Base-by-base conservation (phyloP, 768 basidiomycete genomes). In the Amanita rimosa region DNA sequence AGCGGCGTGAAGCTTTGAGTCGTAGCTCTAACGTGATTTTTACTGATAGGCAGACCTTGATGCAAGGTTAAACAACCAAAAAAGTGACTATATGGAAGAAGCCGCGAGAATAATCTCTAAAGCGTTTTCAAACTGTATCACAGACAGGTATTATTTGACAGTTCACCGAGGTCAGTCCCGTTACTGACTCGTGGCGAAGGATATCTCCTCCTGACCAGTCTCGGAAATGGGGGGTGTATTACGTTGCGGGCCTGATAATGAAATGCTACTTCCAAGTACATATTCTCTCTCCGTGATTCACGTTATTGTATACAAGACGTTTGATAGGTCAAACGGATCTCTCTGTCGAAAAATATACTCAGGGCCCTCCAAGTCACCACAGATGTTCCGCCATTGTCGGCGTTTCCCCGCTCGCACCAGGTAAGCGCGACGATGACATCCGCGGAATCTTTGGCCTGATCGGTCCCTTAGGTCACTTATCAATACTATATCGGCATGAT, bases 401-500 rank as follows among this genome's bases (percentile, higher is more conserved):
- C 70, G 11, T 98, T 83, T 58, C 93, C 93, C 16, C 76, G 83
- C 21, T 79, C 87, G 14, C 92, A 95, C 64, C 91, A 93, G 67
- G 88, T 89, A 61, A 51, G 59, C 52, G 43, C 16, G 14, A 27
- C 31, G 19, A 13, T 40, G 21, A 29, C 31, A 16, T 34, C 44
- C 44, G 13, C 41, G 8, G 6, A 42, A 16, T 10, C 39, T 29
- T 21, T 29, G 21, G 14, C 4, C 36, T 34, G 14, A 37, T 19
- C 14, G 4, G 21, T 48, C 22, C 8, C 47, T 45, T 26, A 37
- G 86, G 91, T 96, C 44, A 94, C 94, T 19, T 96, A 87, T 66
- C 74, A 82, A 52, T 99, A 95, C 70, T 97, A 97, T 61, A 66
- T 96, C 42, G 96, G 95, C 53, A 89, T 97, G 81, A 73, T 98